Evolutionary conservation across 148 eudicot genomes (phyloP), one percentile per base, ranked within the genome.

Genomic region (Diospyros lotus): DNA sequence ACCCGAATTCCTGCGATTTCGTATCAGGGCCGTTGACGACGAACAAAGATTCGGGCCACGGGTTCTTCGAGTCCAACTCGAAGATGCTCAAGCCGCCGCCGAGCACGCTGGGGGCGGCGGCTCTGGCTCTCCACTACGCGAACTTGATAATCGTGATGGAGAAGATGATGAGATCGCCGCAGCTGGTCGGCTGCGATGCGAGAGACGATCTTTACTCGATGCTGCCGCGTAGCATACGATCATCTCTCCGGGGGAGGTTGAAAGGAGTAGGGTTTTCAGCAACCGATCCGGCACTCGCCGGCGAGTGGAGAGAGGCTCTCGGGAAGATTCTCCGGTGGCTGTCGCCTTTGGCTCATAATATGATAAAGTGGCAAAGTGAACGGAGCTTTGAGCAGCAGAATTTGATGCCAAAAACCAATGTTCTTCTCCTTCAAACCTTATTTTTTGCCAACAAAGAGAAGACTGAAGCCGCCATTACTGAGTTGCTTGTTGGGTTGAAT

Each of bases 341-440:
- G 51, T 83, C 84, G 3, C 98, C 98, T 0, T 46, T 94, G 77
- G 98, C 96, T 1, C 98, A 94, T 60, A 92, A 94, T 69, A 92
- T 94, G 98, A 92, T 94, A 66, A 92, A 86, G 61, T 94, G 98
- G 98, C 97, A 94, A 69, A 92, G 82, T 40, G 98, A 89, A 40
- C 87, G 98, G 71, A 92, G 97, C 75, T 92, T 94, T 18, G 98
- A 92, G 68, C 93, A 94, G 53, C 90, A 92, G 15, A 89, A 84
- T 65, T 42, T 84, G 80, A 81, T 83, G 63, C 81, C 84, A 0
- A 87, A 80, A 68, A 87, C 82, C 0, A 86, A 88, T 74, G 96
- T 94, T 58, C 78, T 94, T 50, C 52, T 94, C 50, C 28, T 94
- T 42, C 97, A 94, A 55, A 94, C 98, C 0, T 69, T 94, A 0